Base-by-base conservation (phyloP, 1,284 basidiomycete genomes). In the Ustilago vetiveriae region DNA sequence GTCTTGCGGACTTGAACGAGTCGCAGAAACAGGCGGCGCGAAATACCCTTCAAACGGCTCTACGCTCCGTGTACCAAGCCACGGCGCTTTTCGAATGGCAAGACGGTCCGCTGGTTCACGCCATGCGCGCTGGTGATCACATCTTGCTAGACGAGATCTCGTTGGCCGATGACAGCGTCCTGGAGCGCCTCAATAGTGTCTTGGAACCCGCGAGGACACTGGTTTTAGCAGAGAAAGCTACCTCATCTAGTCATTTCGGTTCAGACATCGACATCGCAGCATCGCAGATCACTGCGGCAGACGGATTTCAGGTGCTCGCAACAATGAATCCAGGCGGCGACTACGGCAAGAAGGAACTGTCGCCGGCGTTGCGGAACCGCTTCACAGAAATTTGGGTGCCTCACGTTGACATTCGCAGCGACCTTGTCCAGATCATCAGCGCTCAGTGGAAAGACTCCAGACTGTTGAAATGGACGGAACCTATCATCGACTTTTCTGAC, bases 331-430 rank as follows among this genome's bases (percentile, higher is more conserved):
- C 96, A 0, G 96, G 96, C 30, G 96, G 96, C 32, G 96, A 99
- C 82, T 98, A 96, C 76, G 96, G 96, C 35, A 99, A 99, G 85
- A 98, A 98, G 82, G 96, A 99, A 81, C 86, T 99, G 4, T 98
- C 94, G 0, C 95, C 95, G 24, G 96, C 96, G 0, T 85, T 99
- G 40, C 88, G 96, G 23, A 99, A 99, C 84, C 89, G 96, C 14
- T 99, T 99, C 84, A 99, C 96, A 10, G 96, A 99, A 82, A 96
- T 99, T 38, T 99, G 94, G 94, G 96, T 99, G 0, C 95, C 96
- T 3, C 85, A 90, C 13, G 88, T 98, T 35, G 88, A 92, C 57
- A 86, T 89, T 60, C 86, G 89, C 24, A 81, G 81, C 6, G 96
- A 98, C 81, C 84, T 96, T 22, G 84, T 88, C 53, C 86, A 91